Evolutionary conservation across 805 yeast species (phyloP), one percentile per base, ranked within the genome.

Genomic region (Candida coquimbonensis): DNA sequence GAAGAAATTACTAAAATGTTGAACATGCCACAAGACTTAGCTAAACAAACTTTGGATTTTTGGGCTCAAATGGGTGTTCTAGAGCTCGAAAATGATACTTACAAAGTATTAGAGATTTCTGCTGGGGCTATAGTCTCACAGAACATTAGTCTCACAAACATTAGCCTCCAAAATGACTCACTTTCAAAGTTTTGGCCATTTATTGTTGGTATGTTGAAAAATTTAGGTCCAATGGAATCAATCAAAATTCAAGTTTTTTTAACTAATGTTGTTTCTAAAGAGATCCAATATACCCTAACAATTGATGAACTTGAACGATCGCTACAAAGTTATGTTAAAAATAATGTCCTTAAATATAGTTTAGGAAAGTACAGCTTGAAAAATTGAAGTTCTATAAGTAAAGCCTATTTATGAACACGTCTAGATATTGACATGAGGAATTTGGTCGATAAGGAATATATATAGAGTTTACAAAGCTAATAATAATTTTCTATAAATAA

Each of bases 41-140:
- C 75, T 0, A 55, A 53, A 3, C 61, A 61, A 2, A 66, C 73
- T 0, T 52, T 81, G 7, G 49, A 63, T 5, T 87, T 73, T 56
- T 90, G 97, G 97, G 73, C 76, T 3, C 67, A 72, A 19, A 62
- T 73, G 40, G 78, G 75, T 0, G 77, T 88, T 0, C 53, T 90
- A 6, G 49, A 61, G 3, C 16, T 33, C 3, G 73, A 72, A 39
- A 60, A 66, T 1, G 50, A 32, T 9, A 26, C 14, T 0, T 49
- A 45, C 32, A 9, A 32, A 7, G 52, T 54, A 3, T n/a, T 49
- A 9, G 56, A 40, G 35, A 27, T 9, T 19, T 37, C 42, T 13
- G 21, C n/a, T 14, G 37, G 7, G n/a, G 14, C 11, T 29, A 12
- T 5, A 9, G 7, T 29, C 6, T 29, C 13, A 27, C 12, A 27